A percentile compares a stretch with the other conserved stretches of the same genome.
Evolutionary conservation across 305 asterid genomes (phyloP).

Genomic region (Coffea humblotiana): DNA sequence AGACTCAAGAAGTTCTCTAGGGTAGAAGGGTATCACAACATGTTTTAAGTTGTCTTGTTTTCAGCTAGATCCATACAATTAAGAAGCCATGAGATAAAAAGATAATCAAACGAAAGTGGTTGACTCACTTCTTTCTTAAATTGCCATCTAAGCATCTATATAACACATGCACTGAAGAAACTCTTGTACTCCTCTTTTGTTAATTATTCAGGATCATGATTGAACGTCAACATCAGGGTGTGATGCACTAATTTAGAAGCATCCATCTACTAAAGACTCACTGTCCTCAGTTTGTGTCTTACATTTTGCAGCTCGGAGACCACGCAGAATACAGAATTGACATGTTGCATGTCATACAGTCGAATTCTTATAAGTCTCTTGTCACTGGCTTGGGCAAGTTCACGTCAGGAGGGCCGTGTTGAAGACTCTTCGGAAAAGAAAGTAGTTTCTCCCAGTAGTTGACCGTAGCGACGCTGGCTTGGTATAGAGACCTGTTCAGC

Average conservation of each 20-base stretch:
- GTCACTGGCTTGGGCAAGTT: slow-evolving; percentile 49
- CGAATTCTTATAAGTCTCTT: slow-evolving; percentile 62
- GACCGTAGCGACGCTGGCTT: slow-evolving; percentile 84
- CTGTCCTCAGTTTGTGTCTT: slow-evolving; percentile 15
- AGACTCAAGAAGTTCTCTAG: background rate
- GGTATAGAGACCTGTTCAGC: slow-evolving; percentile 67
- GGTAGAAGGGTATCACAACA: background rate
- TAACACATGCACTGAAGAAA: background rate
- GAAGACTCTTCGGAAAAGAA: slow-evolving; percentile 30
- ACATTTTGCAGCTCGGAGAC: slow-evolving; percentile 64
- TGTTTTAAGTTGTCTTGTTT: no score
- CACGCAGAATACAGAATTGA: slow-evolving; percentile 54
- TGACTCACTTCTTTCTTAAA: no score
- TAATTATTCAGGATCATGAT: background rate
- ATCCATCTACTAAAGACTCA: background rate
- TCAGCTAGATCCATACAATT: background rate
- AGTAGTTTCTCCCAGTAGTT: slow-evolving; percentile 63
- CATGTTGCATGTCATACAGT: slow-evolving; percentile 54
- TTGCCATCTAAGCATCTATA: no score
- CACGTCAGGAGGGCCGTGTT: slow-evolving; percentile 38
- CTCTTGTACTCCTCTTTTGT: no score
- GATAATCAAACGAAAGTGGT: no score
- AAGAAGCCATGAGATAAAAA: no score
- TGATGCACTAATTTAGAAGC: background rate
- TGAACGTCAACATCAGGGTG: background rate